Evolutionary conservation across 306 rosid species (phyloP), one percentile per base, ranked within the genome.

Genomic region (Medicago ruthenica): DNA sequence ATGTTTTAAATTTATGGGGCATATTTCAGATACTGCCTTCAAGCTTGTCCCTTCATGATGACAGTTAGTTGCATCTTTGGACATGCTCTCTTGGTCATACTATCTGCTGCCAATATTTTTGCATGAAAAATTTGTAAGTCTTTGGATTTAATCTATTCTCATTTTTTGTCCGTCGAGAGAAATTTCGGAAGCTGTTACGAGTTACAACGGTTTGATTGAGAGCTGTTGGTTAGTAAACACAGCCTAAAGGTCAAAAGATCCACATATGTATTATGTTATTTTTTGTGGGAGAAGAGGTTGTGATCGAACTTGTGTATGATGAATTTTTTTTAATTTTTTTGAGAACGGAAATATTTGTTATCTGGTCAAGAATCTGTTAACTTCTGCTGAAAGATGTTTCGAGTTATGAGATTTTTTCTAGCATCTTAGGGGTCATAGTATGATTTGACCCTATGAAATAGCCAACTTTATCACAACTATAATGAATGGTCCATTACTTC

Each of bases 371-470:
- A 68, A 51, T 78, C 36, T 60, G 14, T 67, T 51, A 0, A 37
- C 40, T 37, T 58, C 67, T 59, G 18, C 11, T 0, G 6, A 14
- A 66, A 64, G 42, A 39, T 39, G 53, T 31, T 36, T 50, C 41
- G 15, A 22, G 24, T 58, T 21, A 48, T 80, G 54, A 41, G 57
- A 20, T 62, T 75, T 21, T 40, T 0, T 62, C 36, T 53, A 51
- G 68, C 77, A 75, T 69, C 73, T 62, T 81, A 61, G 48, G 41
- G 68, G 40, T 48, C 20, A 69, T 18, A 13, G 71, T 39, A 37
- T 11, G 18, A 14, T 37, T 67, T 50, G 50, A 27, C 36, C 15
- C 39, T 75, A 70, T 27, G 37, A 53, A 63, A 59, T 63, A 57
- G 59, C 60, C 20, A 6, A 55, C 15, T 27, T 18, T 73, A 18